Percentiles rank a stretch among this genome's conserved stretches.
These are phyloP conservation scores for Sporothrix variecibatus DNA, from an alignment of 2,329 filamentous ascomycete species.

Conservation along the genomic window DNA sequence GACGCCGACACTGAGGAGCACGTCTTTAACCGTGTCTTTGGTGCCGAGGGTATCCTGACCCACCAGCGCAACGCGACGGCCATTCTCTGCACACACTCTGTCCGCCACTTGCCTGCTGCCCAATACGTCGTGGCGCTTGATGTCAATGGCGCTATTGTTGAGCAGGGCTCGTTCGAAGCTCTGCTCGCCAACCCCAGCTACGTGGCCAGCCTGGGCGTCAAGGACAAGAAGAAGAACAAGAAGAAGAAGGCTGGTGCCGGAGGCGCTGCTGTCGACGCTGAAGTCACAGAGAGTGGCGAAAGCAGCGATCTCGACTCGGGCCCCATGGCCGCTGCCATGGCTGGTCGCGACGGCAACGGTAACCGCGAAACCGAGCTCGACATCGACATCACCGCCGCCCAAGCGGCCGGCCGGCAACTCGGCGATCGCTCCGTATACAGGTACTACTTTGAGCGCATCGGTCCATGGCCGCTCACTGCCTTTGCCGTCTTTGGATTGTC, in stretches of 20 bases:
- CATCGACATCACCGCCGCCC: slow-evolving; percentile 13
- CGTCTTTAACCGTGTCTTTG: slow-evolving; percentile 45
- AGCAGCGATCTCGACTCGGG: neutral
- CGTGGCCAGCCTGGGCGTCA: slow-evolving; percentile 42
- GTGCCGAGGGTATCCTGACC: slow-evolving; percentile 28
- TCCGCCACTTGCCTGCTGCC: slow-evolving; percentile 44
- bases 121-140: slow-evolving; percentile 52
- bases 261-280: neutral
- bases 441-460: slow-evolving; percentile 34
- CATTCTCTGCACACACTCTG: slow-evolving; percentile 45
- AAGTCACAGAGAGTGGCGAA: neutral
- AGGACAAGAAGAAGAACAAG: neutral
- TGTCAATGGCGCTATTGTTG: slow-evolving; percentile 43
- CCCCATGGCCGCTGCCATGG: neutral
- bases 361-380: neutral
- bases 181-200: slow-evolving; percentile 44
- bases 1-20: slow-evolving; percentile 46
- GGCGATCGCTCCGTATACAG: slow-evolving; percentile 26
- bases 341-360: neutral
- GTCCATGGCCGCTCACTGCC: slow-evolving; percentile 14
- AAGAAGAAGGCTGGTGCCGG: slow-evolving; percentile 9
- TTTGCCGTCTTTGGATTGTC: slow-evolving; percentile 30
- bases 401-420: neutral
- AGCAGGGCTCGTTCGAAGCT: slow-evolving; percentile 46
- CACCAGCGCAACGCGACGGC: slow-evolving; percentile 19